A percentile compares a stretch with the other conserved stretches of the same genome.
Evolutionary conservation across 2,329 filamentous ascomycete species (phyloP).

Genomic region (Venturia asperata): DNA sequence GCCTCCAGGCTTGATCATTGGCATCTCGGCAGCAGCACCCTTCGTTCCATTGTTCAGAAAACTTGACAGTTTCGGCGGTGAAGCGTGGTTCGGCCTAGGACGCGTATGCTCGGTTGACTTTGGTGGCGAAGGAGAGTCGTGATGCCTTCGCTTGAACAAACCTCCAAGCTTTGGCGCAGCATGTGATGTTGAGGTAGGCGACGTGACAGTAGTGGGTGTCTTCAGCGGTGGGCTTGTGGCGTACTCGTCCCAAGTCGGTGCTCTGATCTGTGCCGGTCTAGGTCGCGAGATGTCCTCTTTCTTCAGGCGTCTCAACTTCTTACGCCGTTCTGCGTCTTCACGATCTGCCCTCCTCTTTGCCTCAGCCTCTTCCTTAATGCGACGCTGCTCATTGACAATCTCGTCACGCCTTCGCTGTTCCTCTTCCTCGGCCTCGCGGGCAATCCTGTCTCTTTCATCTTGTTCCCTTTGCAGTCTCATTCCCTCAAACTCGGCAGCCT

Average conservation of each 20-base stretch:
- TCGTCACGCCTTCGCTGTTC: conserved; percentile 11
- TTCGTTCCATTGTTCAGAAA: not conserved
- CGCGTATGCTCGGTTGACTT: not conserved
- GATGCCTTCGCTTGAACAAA: conserved; percentile 18
- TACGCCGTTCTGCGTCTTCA: conserved; percentile 1
- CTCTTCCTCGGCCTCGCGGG: conserved; percentile 2
- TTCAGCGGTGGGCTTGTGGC: not conserved
- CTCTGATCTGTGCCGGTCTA: not conserved
- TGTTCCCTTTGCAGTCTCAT: not conserved
- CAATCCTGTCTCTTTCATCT: not conserved
- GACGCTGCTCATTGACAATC: conserved; percentile 4
- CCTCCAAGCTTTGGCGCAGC: not conserved
- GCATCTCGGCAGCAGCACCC: conserved; percentile 21
- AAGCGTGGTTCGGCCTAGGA: conserved; percentile 15
- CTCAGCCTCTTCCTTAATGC: conserved; percentile 13
- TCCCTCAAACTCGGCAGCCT: conserved; percentile 6
- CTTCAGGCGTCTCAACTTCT: conserved; percentile 13
- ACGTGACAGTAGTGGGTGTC: not conserved
- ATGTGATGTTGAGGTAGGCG: conserved; percentile 1
- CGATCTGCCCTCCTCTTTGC: conserved; percentile 1
- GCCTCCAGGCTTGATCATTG: conserved; percentile 38
- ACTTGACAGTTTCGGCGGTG: conserved; percentile 17
- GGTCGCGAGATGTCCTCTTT: not conserved
- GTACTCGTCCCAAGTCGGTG: conserved; percentile 1
- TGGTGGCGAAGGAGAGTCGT: conserved; percentile 11